These are phyloP conservation scores for Sordaria brevicollis DNA, from an alignment of 495 filamentous ascomycete genomes.

Conservation along the genomic window DNA sequence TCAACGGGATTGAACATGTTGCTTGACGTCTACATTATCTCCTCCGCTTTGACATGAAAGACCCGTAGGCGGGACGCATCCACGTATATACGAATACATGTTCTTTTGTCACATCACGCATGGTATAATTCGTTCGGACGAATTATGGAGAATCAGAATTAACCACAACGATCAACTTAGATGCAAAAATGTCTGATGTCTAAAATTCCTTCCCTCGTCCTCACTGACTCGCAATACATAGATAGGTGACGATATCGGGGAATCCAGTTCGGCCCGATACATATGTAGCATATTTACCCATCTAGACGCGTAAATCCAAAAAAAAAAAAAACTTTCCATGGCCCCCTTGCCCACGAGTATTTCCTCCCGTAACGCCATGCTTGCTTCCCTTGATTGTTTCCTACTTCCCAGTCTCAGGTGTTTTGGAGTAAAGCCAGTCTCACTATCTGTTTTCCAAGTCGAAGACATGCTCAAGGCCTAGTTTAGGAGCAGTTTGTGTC, in stretches of 20 bases:
- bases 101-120: too few species aligned
- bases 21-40: not conserved
- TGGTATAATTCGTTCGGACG: too few species aligned
- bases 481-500: not conserved
- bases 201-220: not conserved
- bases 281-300: not conserved
- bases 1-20: not conserved
- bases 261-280: not conserved
- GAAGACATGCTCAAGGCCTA: not conserved
- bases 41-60: not conserved
- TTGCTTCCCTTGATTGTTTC: not conserved
- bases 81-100: not conserved
- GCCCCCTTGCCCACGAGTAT: not conserved
- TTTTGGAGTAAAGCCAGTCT: not conserved
- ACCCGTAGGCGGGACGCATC: not conserved
- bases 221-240: not conserved
- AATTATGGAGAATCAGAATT: not conserved
- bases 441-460: not conserved
- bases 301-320: not conserved
- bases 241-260: not conserved
- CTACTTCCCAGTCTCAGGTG: not conserved
- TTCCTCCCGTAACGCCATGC: not conserved
- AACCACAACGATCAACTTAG: not conserved
- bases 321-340: not conserved
- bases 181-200: not conserved